A percentile compares a stretch with the other conserved stretches of the same genome.
Conservation (phyloP, 148 eudicot genomes). For the Suaeda aralocaspica region DNA sequence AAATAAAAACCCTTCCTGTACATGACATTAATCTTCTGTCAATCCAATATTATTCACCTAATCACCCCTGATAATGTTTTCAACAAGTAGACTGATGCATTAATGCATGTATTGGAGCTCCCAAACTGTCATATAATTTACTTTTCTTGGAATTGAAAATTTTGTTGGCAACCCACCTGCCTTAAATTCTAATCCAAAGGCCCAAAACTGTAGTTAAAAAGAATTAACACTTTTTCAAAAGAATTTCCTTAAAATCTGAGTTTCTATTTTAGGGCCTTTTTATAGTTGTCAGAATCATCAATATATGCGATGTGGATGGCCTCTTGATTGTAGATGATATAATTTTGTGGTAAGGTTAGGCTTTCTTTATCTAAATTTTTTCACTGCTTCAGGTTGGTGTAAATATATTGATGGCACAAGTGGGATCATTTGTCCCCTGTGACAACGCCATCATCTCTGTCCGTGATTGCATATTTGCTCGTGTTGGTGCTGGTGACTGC, state of each 20-base stretch:
- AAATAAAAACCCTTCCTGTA: not conserved
- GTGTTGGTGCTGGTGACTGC: conserved; percentile 99
- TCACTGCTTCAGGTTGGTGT: conserved; percentile 75
- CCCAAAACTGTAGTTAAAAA: no score
- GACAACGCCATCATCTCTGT: conserved; percentile 83
- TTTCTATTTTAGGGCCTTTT: not conserved
- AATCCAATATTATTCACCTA: not conserved
- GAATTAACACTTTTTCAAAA: not conserved
- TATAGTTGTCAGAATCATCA: not conserved
- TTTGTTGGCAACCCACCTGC: not conserved
- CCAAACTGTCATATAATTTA: not conserved
- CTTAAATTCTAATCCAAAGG: not conserved
- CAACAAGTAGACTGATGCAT: not conserved
- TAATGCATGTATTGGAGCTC: not conserved
- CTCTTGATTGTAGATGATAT: not conserved
- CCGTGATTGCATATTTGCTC: conserved; percentile 99
- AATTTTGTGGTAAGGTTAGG: not conserved
- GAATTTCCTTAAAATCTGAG: not conserved
- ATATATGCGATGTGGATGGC: not conserved
- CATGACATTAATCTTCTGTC: not conserved
- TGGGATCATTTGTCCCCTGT: conserved; percentile 94
- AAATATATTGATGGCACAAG: conserved; percentile 93
- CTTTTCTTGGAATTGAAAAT: not conserved
- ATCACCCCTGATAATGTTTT: not conserved
- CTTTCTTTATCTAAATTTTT: not conserved